phyloP scores from a whole-genome alignment of 768 basidiomycete genomes.

The Termitomyces sp. region DNA sequence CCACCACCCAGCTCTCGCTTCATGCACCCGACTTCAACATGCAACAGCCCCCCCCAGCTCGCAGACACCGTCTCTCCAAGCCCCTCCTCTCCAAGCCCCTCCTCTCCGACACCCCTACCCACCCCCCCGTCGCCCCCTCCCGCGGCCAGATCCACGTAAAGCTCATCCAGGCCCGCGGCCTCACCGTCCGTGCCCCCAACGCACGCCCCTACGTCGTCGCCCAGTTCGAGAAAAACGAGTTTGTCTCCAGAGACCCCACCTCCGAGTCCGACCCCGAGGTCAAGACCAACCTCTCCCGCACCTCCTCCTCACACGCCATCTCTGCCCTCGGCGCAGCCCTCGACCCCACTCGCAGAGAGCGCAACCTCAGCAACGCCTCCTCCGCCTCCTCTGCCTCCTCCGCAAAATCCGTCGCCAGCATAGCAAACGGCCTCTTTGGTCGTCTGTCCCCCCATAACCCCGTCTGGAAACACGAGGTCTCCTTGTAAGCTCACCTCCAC shows the following conservation, averaged over 20 bases:
- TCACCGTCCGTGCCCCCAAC: conserved; percentile 61
- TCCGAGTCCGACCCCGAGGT: conserved; percentile 84
- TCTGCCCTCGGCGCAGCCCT: conserved; percentile 57
- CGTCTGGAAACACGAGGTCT: conserved; percentile 98
- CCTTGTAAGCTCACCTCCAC: conserved; percentile 64
- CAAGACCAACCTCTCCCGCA: conserved; percentile 51
- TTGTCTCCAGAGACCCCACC: conserved; percentile 86
- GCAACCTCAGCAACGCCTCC: conserved; percentile 35
- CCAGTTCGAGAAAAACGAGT: conserved; percentile 99
- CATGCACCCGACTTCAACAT: conserved; percentile 85
- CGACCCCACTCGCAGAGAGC: conserved; percentile 37
- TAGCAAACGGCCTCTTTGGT: conserved; percentile 46
- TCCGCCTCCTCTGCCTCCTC: conserved; percentile 35
- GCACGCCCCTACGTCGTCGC: conserved; percentile 92
- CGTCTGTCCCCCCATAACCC: conserved; percentile 79
- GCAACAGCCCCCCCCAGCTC: conserved; percentile 52
- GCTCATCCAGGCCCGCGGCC: conserved; percentile 83
- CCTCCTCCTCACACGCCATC: conserved; percentile 55
- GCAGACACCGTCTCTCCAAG: conserved; percentile 20
- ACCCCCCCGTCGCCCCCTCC: conserved; percentile 31
- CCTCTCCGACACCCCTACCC: conserved; percentile 18
- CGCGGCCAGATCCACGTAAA: conserved; percentile 90
- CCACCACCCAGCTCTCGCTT: conserved; percentile 61
- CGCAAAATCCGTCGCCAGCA: conserved; percentile 17
- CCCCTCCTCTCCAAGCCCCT: conserved; percentile 5